Evolutionary conservation across 441 rosid species (phyloP).

Genomic region (Erodium trifolium): DNA sequence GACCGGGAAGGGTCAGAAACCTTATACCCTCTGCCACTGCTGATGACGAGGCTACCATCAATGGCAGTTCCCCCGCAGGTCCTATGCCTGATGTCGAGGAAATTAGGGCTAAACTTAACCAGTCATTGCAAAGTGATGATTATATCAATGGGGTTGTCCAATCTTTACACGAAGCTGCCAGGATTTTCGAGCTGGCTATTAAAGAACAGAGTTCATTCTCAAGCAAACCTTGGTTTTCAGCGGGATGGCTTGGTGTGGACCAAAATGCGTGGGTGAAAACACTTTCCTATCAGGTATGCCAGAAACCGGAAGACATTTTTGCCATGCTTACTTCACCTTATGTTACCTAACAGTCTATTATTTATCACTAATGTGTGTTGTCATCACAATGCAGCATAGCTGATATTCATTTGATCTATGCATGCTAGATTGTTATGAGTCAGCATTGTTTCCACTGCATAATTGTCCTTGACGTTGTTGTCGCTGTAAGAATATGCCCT

Average conservation of each 20-base stretch:
- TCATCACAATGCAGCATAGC: neutral
- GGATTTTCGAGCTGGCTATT: conserved; percentile 78
- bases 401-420: conserved; percentile 2
- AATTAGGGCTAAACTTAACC: conserved; percentile 56
- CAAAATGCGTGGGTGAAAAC: conserved; percentile 84
- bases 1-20: conserved; percentile 31
- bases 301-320: conserved; percentile 1
- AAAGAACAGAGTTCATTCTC: conserved; percentile 51
- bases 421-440: neutral
- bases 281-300: conserved; percentile 81
- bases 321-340: neutral
- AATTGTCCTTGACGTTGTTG: neutral
- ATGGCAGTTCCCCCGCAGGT: conserved; percentile 50
- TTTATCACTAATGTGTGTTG: neutral
- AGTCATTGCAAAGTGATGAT: conserved; percentile 62
- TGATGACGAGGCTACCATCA: conserved; percentile 71
- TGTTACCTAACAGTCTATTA: conserved; percentile 1
- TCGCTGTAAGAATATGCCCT: neutral
- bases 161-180: conserved; percentile 78
- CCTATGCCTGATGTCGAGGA: conserved; percentile 51
- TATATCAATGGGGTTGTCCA: conserved; percentile 74
- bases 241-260: conserved; percentile 82
- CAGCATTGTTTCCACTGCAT: neutral
- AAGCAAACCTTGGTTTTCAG: conserved; percentile 73
- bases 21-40: conserved; percentile 47